Evolutionary conservation across 148 eudicot genomes (phyloP).

Genomic region (Rhododendron simsii): DNA sequence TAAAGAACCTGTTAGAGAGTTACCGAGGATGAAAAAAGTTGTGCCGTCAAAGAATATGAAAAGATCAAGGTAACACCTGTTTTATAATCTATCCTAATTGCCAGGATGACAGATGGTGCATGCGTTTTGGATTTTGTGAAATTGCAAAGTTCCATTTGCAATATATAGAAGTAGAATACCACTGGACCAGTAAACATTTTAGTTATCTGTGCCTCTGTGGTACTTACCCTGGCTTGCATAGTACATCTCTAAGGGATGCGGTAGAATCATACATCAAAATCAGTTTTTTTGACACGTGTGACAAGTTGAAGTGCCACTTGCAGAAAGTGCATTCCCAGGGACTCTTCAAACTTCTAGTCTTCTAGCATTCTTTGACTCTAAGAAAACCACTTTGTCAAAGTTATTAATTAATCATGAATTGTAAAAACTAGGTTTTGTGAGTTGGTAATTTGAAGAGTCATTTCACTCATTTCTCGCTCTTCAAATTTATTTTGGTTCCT

Average conservation of each 20-base stretch:
- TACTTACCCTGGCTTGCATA: too few species aligned
- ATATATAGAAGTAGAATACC: neutral
- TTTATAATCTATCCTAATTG: neutral
- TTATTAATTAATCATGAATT: too few species aligned
- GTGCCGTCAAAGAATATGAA: conserved; percentile 82
- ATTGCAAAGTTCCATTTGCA: neutral
- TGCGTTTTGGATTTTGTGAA: neutral
- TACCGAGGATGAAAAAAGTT: conserved; percentile 80
- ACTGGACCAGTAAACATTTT: neutral
- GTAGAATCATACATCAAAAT: neutral
- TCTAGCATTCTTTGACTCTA: neutral
- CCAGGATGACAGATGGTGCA: neutral
- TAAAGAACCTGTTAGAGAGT: conserved; percentile 60
- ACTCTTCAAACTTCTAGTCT: neutral
- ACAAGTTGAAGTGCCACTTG: neutral
- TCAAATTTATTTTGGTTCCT: neutral
- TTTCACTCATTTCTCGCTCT: too few species aligned
- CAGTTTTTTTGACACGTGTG: neutral
- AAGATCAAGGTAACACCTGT: conserved; percentile 65
- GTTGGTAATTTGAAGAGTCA: neutral
- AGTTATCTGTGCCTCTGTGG: neutral
- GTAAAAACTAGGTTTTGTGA: neutral
- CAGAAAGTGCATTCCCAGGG: neutral
- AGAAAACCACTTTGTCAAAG: neutral
- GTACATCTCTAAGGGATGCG: neutral